Base-by-base conservation (phyloP, 352 stramenopile species). In the Phytophthora sp. region DNA sequence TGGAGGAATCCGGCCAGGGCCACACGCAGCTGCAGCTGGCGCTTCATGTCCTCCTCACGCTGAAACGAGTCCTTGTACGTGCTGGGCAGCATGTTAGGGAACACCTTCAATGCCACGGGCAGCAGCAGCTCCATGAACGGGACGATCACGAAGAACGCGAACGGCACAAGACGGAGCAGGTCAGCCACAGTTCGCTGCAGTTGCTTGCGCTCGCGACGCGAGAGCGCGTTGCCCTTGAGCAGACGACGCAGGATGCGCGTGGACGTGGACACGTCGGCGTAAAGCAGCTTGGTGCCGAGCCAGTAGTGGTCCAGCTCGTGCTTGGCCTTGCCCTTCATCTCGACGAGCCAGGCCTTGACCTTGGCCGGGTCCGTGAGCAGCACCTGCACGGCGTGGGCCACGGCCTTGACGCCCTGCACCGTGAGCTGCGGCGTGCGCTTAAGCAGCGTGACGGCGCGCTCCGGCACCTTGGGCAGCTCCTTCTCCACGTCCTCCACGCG, bases 71-170 rank as follows among this genome's bases (percentile, higher is more conserved):
- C 81, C 77, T 97, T 94, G 79, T 99, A 99, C 26, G 96, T 99
- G 62, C 89, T 98, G 18, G 97, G 97, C 18, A 99, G 78, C 97
- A 99, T 99, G 83, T 99, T 99, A 3, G 97, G 97, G 84, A 99
- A 99, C 30, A 99, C 71, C 67, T 98, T 98, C 20, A 99, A 82
- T 17, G 96, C 97, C 71, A 99, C 93, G 0, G 97, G 97, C 26
- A 99, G 76, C 41, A 98, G 76, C 67, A 99, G 84, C 75, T 99
- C 97, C 94, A 99, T 99, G 72, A 99, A 99, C 13, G 97, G 97
- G 37, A 99, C 96, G 31, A 99, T 79, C 50, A 99, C 77, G 69
- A 99, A 99, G 76, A 99, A 98, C 23, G 86, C 85, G 55, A 99
- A 98, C 24, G 97, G 97, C 59, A 99, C 95, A 8, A 99, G 77